These are phyloP conservation scores for Mycena vitilis DNA, from an alignment of 768 basidiomycete species.

Conservation along the genomic window DNA sequence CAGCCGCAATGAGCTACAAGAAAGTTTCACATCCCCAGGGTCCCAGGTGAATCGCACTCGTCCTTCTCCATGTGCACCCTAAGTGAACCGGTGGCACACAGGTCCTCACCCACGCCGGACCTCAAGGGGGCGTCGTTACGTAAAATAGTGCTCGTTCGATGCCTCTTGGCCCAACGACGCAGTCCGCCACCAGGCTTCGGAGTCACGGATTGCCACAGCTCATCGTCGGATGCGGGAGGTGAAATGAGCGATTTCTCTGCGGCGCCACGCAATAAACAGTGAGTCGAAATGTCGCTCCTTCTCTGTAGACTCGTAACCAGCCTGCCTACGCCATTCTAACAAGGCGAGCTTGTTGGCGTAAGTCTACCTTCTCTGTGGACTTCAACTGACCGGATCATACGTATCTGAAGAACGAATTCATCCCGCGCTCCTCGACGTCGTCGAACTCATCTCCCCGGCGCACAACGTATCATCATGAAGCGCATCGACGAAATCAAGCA, in stretches of 20 bases:
- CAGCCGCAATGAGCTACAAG: constrained; percentile 19
- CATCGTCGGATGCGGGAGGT: neutral
- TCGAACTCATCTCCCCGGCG: neutral
- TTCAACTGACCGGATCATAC: neutral
- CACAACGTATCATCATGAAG: constrained; percentile 19
- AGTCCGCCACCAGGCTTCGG: neutral
- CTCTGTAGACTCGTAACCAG: no score
- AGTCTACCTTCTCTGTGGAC: no score
- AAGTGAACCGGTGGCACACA: neutral
- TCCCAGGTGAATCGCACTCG: neutral
- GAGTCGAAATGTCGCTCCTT: neutral
- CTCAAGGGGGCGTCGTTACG: constrained; percentile 18
- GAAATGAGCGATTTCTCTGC: neutral
- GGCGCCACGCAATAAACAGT: neutral
- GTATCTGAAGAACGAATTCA: neutral
- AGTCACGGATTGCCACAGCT: neutral
- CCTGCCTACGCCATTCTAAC: no score
- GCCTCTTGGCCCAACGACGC: constrained; percentile 14
- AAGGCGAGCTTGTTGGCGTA: no score
- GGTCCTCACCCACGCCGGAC: constrained; percentile 4
- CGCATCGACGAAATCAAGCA: constrained; percentile 27
- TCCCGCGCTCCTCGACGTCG: neutral
- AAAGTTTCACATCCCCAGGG: constrained; percentile 8
- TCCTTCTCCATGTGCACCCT: neutral
- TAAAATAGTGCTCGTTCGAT: constrained; percentile 29